Percentiles rank a stretch among this genome's conserved stretches.
These are phyloP conservation scores for Chimonanthus salicifolius DNA, from an alignment of 164 flowering plant species.

Conservation along the genomic window DNA sequence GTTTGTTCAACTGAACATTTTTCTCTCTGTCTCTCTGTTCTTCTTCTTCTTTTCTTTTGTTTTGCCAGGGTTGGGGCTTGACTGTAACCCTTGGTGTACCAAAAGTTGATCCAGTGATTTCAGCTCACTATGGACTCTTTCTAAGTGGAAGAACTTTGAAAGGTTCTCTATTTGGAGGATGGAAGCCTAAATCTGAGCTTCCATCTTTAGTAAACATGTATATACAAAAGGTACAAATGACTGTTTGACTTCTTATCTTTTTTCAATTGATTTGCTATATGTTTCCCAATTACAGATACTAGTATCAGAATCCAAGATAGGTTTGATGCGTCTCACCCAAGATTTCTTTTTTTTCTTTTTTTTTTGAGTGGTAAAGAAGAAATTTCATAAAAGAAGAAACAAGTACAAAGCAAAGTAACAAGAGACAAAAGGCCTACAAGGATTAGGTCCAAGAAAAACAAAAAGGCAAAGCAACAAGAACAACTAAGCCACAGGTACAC, in stretches of 20 bases:
- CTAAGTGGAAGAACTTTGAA: slow-evolving; percentile 78
- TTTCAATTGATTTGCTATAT: not conserved
- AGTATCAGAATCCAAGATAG: not conserved
- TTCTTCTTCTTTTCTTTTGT: not conserved
- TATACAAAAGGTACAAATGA: slow-evolving; percentile 43
- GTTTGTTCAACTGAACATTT: not conserved
- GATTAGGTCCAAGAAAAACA: too few species aligned
- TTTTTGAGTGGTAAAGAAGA: too few species aligned
- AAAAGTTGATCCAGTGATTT: slow-evolving; percentile 68
- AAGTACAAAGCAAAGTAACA: too few species aligned
- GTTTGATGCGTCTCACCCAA: not conserved
- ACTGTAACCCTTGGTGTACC: slow-evolving; percentile 97
- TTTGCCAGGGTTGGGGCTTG: slow-evolving; percentile 82
- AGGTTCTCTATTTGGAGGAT: slow-evolving; percentile 86
- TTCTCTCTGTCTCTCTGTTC: too few species aligned
- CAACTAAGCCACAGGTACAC: too few species aligned
- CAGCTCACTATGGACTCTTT: slow-evolving; percentile 72
- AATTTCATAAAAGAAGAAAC: too few species aligned
- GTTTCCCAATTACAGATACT: not conserved
- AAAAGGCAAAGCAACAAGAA: too few species aligned
- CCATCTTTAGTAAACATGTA: slow-evolving; percentile 80
- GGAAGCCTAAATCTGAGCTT: slow-evolving; percentile 93
- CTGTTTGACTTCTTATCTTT: not conserved
- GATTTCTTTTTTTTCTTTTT: too few species aligned
- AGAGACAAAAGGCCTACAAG: too few species aligned